phyloP scores from a whole-genome alignment of 2,329 filamentous ascomycete genomes.

The Penicillium hordei region DNA sequence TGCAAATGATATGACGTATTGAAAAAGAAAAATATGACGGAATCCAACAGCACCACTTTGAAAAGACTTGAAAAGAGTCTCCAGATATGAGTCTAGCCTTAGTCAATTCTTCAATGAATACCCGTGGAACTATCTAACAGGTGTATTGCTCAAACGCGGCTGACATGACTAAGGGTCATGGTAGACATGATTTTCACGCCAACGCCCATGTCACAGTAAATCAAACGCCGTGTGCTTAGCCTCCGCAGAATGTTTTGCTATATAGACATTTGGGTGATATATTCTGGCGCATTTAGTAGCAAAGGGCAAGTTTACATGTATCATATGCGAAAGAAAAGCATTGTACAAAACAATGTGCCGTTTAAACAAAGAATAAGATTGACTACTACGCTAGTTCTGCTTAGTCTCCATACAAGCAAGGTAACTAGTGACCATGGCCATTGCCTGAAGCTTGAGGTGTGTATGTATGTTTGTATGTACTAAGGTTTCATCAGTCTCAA shows the following conservation, averaged over 20 bases:
- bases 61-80: too few species aligned
- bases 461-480: not conserved
- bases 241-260: not conserved
- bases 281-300: not conserved
- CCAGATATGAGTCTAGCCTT: not conserved
- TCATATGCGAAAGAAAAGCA: too few species aligned
- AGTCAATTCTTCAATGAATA: not conserved
- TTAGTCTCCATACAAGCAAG: not conserved
- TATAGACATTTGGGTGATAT: not conserved
- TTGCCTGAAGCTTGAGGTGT: not conserved
- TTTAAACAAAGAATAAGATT: not conserved
- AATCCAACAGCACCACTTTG: not conserved
- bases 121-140: not conserved
- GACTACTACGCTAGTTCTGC: not conserved
- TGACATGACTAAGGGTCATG: not conserved
- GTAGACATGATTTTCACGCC: not conserved
- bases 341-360: not conserved
- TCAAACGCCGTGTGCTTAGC: not conserved
- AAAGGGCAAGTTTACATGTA: not conserved
- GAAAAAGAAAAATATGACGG: not conserved
- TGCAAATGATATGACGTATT: not conserved
- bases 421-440: not conserved
- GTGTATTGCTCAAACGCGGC: not conserved
- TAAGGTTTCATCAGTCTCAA: not conserved
- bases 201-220: not conserved